A percentile compares a stretch with the other conserved stretches of the same genome.
phyloP scores from a whole-genome alignment of 2,329 filamentous ascomycete species.

The Amauroascus verrucosus region DNA sequence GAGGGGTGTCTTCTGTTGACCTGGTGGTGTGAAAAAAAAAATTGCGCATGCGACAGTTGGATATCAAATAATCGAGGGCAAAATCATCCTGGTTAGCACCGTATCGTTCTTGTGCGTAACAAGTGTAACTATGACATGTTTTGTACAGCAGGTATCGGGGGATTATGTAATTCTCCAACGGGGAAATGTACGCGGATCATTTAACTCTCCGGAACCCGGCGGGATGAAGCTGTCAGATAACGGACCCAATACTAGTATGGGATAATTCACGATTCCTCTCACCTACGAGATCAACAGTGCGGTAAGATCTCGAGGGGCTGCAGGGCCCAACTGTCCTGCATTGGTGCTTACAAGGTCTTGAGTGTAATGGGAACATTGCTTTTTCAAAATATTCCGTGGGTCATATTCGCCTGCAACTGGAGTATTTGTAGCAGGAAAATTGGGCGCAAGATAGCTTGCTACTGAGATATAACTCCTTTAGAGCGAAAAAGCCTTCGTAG shows the following conservation, averaged over 20 bases:
- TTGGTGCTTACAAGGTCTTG: background rate
- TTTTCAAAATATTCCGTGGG: no score
- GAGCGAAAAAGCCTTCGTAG: background rate
- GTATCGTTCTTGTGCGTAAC: constrained; percentile 5
- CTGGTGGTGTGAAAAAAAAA: constrained; percentile 4
- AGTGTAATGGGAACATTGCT: background rate
- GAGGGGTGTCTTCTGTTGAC: background rate
- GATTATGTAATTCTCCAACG: background rate
- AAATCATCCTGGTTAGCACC: background rate
- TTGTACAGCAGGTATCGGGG: background rate
- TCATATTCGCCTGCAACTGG: no score
- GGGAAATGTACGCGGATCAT: background rate
- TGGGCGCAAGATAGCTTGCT: no score
- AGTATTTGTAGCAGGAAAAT: no score
- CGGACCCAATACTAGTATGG: background rate
- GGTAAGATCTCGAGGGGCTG: background rate
- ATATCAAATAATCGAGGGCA: background rate
- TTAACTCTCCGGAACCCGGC: background rate
- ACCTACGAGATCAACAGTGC: background rate
- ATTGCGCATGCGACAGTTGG: constrained; percentile 7
- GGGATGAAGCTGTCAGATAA: background rate
- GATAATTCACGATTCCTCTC: background rate
- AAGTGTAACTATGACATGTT: background rate
- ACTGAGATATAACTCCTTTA: no score
- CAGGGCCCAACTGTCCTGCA: background rate